Percentiles rank a stretch among this genome's conserved stretches.
Evolutionary conservation across 2,329 filamentous ascomycete genomes (phyloP).

Genomic region (Arthrobotrys pseudoclavata): DNA sequence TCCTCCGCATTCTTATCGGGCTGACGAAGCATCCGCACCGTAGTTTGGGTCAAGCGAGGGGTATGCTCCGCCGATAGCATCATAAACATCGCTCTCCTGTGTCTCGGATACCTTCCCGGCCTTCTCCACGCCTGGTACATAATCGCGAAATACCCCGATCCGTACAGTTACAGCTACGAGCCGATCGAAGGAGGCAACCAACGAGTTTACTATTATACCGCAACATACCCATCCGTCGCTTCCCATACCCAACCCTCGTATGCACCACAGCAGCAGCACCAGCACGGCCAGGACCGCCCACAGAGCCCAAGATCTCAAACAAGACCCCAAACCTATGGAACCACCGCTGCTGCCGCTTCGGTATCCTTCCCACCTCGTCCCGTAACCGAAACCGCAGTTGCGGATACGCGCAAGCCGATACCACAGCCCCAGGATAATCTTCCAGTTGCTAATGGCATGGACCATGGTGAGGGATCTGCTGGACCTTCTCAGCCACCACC

Average conservation of each 20-base stretch:
- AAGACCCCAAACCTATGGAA: slow-evolving; percentile 64
- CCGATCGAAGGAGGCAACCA: slow-evolving; percentile 72
- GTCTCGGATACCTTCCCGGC: slow-evolving; percentile 84
- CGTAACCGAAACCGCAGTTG: slow-evolving; percentile 56
- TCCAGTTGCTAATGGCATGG: slow-evolving; percentile 65
- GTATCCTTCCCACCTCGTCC: slow-evolving; percentile 57
- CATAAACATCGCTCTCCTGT: slow-evolving; percentile 93
- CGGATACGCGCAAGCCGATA: slow-evolving; percentile 61
- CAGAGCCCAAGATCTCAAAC: slow-evolving; percentile 63
- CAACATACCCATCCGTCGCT: slow-evolving; percentile 67
- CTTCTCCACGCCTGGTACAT: slow-evolving; percentile 98
- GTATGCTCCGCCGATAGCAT: slow-evolving; percentile 92
- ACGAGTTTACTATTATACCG: slow-evolving; percentile 84
- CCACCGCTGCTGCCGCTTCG: slow-evolving; percentile 64
- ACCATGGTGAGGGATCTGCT: slow-evolving; percentile 66
- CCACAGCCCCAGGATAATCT: slow-evolving; percentile 65
- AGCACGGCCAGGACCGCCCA: slow-evolving; percentile 35
- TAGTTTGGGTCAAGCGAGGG: slow-evolving; percentile 96
- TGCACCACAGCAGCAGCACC: slow-evolving; percentile 61
- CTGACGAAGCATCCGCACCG: slow-evolving; percentile 48
- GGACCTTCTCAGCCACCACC: slow-evolving; percentile 73
- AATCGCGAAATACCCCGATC: slow-evolving; percentile 88
- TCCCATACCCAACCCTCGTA: slow-evolving; percentile 66
- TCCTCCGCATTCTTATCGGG: slow-evolving; percentile 37
- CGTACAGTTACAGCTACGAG: slow-evolving; percentile 77